Conservation (phyloP, 2,329 filamentous ascomycete species). For the Colletotrichum sp. region DNA sequence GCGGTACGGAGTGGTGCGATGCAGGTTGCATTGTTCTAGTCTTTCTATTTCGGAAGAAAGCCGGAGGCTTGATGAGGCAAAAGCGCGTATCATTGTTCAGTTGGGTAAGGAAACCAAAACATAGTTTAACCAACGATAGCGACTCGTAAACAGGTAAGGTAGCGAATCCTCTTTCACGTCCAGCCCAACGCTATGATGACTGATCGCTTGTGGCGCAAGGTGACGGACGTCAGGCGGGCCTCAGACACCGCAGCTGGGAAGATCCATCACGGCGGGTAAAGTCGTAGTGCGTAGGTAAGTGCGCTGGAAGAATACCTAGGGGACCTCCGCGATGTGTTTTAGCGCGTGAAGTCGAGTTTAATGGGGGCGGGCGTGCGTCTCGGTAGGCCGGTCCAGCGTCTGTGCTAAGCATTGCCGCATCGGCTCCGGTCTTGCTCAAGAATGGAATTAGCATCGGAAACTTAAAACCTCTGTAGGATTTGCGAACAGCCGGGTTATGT, state of each 20-base stretch:
- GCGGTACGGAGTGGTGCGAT: neutral
- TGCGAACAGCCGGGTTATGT: neutral
- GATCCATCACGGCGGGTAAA: neutral
- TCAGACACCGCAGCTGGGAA: neutral
- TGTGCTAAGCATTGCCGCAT: neutral
- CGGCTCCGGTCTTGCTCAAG: neutral
- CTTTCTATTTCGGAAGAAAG: neutral
- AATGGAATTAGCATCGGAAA: neutral
- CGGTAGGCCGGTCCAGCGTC: neutral
- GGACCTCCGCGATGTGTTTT: neutral
- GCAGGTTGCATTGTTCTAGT: neutral
- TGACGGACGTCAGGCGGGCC: neutral
- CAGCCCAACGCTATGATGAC: neutral
- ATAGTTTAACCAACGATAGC: neutral
- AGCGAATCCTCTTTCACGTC: neutral
- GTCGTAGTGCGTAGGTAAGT: neutral
- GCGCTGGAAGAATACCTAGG: neutral
- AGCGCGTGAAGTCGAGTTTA: neutral
- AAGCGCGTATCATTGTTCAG: neutral
- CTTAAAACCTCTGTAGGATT: neutral
- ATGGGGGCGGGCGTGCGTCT: neutral
- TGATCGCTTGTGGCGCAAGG: neutral
- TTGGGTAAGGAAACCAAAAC: neutral
- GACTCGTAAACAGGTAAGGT: neutral
- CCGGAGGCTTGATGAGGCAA: neutral